Base-by-base conservation (phyloP, 2,329 filamentous ascomycete species). In the Onygenales sp. region DNA sequence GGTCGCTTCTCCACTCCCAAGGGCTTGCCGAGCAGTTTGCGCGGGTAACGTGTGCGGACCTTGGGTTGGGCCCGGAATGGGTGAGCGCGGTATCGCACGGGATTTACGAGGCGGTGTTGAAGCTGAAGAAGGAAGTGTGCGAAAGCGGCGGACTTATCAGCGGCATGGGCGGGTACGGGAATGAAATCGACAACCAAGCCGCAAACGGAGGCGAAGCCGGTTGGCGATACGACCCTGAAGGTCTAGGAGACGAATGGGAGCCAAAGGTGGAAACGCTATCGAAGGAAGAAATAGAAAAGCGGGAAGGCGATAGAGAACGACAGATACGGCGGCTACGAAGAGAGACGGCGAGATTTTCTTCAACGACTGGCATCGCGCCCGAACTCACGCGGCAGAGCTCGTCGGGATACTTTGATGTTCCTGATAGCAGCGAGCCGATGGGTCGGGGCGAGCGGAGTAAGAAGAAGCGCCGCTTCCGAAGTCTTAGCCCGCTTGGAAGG, bases 211-310 rank as follows among this genome's bases (percentile, higher is more conserved):
- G 86, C n/a, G 88, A 91, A 55, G 90, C 91, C 11, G 93, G 93
- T 2, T 97, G 93, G 92, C 81, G 93, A 58, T 95, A 96, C 66
- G 93, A 98, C 60, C 88, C 89, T 2, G 93, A 97, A 64, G 86
- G 89, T 55, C 78, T 97, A 3, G 91, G 81, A 6, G 85, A 88
- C 58, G 85, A 87, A 56, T 93, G 88, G 88, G 87, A 90, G 65
- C 86, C 88, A 6, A 88, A 87, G 73, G 78, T 93, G 7, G 88
- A 92, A 67, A 77, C 80, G 0, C 73, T 98, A 2, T 91, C 86
- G 40, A 95, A 95, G 62, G 93, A 98, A 62, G 93, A 98, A 65
- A 97, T 98, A 52, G 93, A 98, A 71, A 95, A 95, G 74, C 83
- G 93, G 32, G 93, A 98, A 70, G 89, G 89, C 50, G 93, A 98